Conservation (phyloP, 768 basidiomycete species). For the Tylopilus subfusipes region DNA sequence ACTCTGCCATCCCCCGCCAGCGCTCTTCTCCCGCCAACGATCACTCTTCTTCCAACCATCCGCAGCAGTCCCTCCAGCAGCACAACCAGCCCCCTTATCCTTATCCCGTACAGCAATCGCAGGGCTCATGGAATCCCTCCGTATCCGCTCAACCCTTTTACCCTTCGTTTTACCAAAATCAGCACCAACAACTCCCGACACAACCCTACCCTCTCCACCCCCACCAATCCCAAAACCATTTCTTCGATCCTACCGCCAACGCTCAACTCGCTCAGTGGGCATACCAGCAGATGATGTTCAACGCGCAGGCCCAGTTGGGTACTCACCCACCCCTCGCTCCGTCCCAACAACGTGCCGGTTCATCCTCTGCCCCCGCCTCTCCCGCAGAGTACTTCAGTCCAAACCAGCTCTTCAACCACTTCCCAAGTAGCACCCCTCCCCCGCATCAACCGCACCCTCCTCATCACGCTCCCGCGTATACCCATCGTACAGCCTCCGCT, state of each 20-base stretch:
- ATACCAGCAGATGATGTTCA: conserved; percentile 91
- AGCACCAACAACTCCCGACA: conserved; percentile 51
- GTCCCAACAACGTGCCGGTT: conserved; percentile 36
- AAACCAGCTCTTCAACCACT: conserved; percentile 59
- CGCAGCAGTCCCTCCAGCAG: conserved; percentile 24
- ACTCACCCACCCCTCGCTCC: conserved; percentile 28
- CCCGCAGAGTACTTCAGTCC: conserved; percentile 57
- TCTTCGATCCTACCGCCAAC: conserved; percentile 71
- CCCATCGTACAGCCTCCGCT: conserved; percentile 37
- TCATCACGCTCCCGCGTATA: conserved; percentile 33
- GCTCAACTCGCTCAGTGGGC: conserved; percentile 83
- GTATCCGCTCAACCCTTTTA: conserved; percentile 70
- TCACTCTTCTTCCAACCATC: conserved; percentile 31
- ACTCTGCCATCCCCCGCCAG: conserved; percentile 47
- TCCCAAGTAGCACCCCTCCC: conserved; percentile 69
- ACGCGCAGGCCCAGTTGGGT: conserved; percentile 44
- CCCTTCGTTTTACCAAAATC: conserved; percentile 74
- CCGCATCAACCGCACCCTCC: conserved; percentile 45
- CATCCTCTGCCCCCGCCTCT: conserved; percentile 37
- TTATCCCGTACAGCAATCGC: conserved; percentile 68
- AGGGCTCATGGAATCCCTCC: conserved; percentile 67
- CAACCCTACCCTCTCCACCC: conserved; percentile 47
- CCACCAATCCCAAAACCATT: conserved; percentile 49
- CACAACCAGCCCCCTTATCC: conserved; percentile 46
- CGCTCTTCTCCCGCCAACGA: conserved; percentile 62